A percentile compares a stretch with the other conserved stretches of the same genome.
These are phyloP conservation scores for Cinchona pubescens DNA, from an alignment of 257 asterid genomes.

Conservation along the genomic window DNA sequence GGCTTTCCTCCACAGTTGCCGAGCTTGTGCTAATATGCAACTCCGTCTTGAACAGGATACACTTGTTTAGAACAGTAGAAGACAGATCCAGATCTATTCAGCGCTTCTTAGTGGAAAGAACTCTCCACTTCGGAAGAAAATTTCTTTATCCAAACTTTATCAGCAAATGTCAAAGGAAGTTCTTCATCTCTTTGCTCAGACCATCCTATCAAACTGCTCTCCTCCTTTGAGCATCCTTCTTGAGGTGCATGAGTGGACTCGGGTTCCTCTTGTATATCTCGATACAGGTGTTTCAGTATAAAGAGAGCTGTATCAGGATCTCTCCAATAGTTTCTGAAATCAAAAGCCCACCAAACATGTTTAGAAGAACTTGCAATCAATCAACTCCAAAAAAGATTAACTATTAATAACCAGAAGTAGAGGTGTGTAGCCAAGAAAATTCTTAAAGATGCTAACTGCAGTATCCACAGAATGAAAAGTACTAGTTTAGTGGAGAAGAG, in stretches of 20 bases:
- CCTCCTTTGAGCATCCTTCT: constrained; percentile 39
- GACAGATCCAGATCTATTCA: not conserved
- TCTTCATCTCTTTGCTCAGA: constrained; percentile 73
- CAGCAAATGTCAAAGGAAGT: constrained; percentile 81
- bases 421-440: not conserved
- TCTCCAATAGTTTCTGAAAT: constrained; percentile 88
- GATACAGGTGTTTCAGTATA: constrained; percentile 81
- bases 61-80: not conserved
- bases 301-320: constrained; percentile 90
- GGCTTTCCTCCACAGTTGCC: not conserved
- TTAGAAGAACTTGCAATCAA: not conserved
- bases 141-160: constrained; percentile 40
- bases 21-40: not conserved
- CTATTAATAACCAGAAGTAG: not conserved
- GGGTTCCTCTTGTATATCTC: constrained; percentile 67
- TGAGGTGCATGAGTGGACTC: constrained; percentile 24
- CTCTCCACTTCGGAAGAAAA: constrained; percentile 56
- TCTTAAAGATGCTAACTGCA: not conserved
- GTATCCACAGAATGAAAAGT: no score
- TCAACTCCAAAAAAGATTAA: not conserved
- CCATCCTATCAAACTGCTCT: constrained; percentile 36
- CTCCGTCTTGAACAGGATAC: not conserved
- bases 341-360: not conserved
- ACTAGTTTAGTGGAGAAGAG: no score
- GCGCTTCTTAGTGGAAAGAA: not conserved